Base-by-base conservation (phyloP, 2,329 filamentous ascomycete species). In the Fusarium oligoseptatum region DNA sequence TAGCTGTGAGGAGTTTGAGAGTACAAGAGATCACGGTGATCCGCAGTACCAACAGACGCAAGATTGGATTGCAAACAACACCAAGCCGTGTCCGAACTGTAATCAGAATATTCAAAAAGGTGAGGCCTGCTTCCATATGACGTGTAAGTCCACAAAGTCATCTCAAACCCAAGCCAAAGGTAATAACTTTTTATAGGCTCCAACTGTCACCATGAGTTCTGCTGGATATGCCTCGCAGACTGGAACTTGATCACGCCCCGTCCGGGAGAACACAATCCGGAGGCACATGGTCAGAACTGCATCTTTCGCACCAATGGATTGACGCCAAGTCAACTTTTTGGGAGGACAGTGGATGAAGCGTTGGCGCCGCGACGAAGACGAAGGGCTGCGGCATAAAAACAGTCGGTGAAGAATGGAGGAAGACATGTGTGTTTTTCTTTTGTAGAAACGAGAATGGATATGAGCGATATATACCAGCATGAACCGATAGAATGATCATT, bases 181-280 rank as follows among this genome's bases (percentile, higher is more conserved):
- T 24, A 24, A 24, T 24, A 24, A 24, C 24, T 24, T 5, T 15
- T 15, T 2, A 6, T n/a, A 66, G 64, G 64, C 27, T 60, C 64
- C 7, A 62, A 20, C 41, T 71, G 68, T 32, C 50, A 55, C 20
- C 64, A 66, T 36, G 66, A 70, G 32, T 71, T 71, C 43, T 71
- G 62, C 20, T 69, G 69, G 69, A 67, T 66, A 4, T 71, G 62
- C 14, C 57, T 71, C 29, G 66, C 69, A 14, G 68, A 68, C 58
- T 71, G 69, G 69, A 20, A 22, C 11, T 11, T 22, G n/a, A 71
- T 71, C 4, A 37, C 10, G 2, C 62, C 57, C 11, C 24, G 24
- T 24, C 48, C 41, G 6, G 66, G 62, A 7, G 11, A 14, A 22
- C 68, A 69, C 17, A 71, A 69, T 6, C 50, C 41, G 14, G 58